Conservation (phyloP, 768 basidiomycete species). For the Russula foetens region DNA sequence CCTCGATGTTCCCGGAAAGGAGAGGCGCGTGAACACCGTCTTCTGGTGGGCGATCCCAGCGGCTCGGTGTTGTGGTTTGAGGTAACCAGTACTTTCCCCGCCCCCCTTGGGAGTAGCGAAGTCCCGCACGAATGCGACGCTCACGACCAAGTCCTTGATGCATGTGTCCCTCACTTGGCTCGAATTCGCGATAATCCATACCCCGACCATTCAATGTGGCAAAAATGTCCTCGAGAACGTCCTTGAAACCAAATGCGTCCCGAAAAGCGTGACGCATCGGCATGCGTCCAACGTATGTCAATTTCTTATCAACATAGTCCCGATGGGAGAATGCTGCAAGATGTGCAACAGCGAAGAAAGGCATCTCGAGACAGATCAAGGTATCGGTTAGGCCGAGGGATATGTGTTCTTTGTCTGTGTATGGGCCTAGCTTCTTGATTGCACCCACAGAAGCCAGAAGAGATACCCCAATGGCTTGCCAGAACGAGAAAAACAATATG, state of each 20-base stretch:
- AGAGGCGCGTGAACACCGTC: conserved; percentile 67
- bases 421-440: conserved; percentile 76
- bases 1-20: conserved; percentile 50
- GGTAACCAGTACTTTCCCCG: conserved; percentile 95
- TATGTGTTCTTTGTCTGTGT: conserved; percentile 82
- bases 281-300: conserved; percentile 76
- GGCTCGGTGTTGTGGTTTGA: conserved; percentile 39
- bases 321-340: conserved; percentile 89
- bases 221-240: conserved; percentile 81
- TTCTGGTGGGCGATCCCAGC: conserved; percentile 36
- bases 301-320: conserved; percentile 68
- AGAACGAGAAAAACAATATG: conserved; percentile 97
- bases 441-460: conserved; percentile 76
- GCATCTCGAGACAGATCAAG: conserved; percentile 96
- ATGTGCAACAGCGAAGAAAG: conserved; percentile 91
- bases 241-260: conserved; percentile 81
- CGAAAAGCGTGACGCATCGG: conserved; percentile 79
- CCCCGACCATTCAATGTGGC: conserved; percentile 79
- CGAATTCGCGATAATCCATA: conserved; percentile 94
- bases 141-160: conserved; percentile 86
- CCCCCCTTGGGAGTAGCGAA: conserved; percentile 89
- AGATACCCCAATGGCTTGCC: conserved; percentile 86
- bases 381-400: conserved; percentile 86
- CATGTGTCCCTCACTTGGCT: conserved; percentile 89
- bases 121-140: conserved; percentile 80